Percentiles rank a stretch among this genome's conserved stretches.
Conservation (phyloP, 176 grass and related monocot genomes). For the Lolium perenne region DNA sequence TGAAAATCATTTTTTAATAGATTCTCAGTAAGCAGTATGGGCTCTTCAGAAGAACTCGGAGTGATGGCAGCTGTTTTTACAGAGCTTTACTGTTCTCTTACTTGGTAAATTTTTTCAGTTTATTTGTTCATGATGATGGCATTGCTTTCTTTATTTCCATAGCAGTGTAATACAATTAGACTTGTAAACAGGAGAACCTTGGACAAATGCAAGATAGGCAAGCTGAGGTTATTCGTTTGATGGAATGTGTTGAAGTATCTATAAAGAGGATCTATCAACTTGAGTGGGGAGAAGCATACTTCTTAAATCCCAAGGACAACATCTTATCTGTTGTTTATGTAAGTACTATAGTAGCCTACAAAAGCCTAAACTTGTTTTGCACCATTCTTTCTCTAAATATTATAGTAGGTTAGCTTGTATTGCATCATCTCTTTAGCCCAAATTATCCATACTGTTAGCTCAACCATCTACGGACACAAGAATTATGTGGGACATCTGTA, state of each 20-base stretch:
- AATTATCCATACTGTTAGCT: not conserved
- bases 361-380: not conserved
- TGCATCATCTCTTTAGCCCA: not conserved
- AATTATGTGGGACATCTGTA: not conserved
- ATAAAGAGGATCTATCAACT: not conserved
- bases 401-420: not conserved
- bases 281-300: not conserved
- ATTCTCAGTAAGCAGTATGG: slow-evolving; percentile 36
- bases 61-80: slow-evolving; percentile 41
- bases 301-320: not conserved
- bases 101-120: slow-evolving; percentile 36
- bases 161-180: not conserved
- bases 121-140: not conserved
- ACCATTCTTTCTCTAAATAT: not conserved
- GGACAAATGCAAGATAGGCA: slow-evolving; percentile 23
- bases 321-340: slow-evolving; percentile 11
- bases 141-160: not conserved
- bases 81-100: slow-evolving; percentile 42
- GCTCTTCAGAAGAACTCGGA: slow-evolving; percentile 26
- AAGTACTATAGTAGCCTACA: not conserved
- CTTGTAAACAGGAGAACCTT: slow-evolving; percentile 37
- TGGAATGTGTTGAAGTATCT: not conserved
- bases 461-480: not conserved
- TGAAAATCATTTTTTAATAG: slow-evolving; percentile 27
- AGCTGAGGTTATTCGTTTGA: slow-evolving; percentile 20